A percentile compares a stretch with the other conserved stretches of the same genome.
phyloP scores from a whole-genome alignment of 31 red algal species.

The Endocladia muricata region DNA sequence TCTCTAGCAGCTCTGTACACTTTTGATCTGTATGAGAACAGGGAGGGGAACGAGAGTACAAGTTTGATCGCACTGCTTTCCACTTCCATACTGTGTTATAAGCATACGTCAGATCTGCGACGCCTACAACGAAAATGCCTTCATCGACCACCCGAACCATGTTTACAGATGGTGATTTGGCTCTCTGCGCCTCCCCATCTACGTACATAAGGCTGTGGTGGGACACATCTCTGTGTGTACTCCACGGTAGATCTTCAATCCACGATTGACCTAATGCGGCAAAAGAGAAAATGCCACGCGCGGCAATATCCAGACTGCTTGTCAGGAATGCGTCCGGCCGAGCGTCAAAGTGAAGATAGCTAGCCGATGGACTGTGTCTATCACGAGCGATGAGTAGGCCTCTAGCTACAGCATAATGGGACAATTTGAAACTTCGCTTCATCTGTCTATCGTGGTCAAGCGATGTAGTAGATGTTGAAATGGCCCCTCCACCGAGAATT shows the following conservation, averaged over 20 bases:
- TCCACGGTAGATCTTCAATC: constrained; percentile 40
- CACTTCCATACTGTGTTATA: constrained; percentile 48
- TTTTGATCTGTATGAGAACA: too few species aligned
- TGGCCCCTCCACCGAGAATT: constrained; percentile 30
- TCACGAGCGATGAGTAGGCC: constrained; percentile 40
- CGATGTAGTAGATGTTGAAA: constrained; percentile 17
- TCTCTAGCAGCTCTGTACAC: too few species aligned
- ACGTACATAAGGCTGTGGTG: constrained; percentile 37
- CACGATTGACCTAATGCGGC: constrained; percentile 32
- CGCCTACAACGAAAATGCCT: constrained; percentile 6
- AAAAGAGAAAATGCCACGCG: constrained; percentile 49
- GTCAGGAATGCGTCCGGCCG: constrained; percentile 43
- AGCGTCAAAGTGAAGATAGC: constrained; percentile 60
- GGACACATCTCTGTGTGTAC: constrained; percentile 9
- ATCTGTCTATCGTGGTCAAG: not conserved
- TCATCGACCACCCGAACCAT: constrained; percentile 28
- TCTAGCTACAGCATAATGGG: constrained; percentile 19
- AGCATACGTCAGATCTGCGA: constrained; percentile 33
- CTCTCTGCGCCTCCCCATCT: constrained; percentile 43
- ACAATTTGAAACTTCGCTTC: constrained; percentile 17
- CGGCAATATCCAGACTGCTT: constrained; percentile 47
- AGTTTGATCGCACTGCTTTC: too few species aligned
- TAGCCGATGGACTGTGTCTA: constrained; percentile 9
- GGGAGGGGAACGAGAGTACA: too few species aligned
- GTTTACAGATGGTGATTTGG: constrained; percentile 29